phyloP scores from a whole-genome alignment of 768 basidiomycete genomes.

The Tulasnella sp. region DNA sequence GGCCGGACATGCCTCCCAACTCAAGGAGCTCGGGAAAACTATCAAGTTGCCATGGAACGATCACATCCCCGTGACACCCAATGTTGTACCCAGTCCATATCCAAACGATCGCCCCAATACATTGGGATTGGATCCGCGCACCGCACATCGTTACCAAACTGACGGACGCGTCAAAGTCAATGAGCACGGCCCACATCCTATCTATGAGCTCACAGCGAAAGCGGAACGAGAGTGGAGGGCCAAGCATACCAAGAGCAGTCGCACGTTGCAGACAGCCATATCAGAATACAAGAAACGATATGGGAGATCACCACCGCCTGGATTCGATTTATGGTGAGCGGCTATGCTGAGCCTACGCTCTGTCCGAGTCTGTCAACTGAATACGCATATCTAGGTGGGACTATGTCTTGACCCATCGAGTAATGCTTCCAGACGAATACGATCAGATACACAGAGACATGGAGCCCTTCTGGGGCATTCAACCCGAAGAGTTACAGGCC shows the following conservation, averaged over 20 bases:
- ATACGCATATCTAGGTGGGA: constrained; percentile 40
- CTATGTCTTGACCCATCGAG: constrained; percentile 35
- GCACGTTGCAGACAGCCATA: constrained; percentile 30
- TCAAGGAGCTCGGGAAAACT: too few relatives aligned
- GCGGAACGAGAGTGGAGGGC: constrained; percentile 32
- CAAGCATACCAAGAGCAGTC: constrained; percentile 29
- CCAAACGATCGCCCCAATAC: constrained; percentile 1
- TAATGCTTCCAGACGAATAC: constrained; percentile 44
- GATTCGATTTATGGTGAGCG: constrained; percentile 36
- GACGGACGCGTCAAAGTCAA: constrained; percentile 33
- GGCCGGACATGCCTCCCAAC: neutral
- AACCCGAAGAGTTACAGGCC: constrained; percentile 20
- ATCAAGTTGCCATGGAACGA: too few relatives aligned
- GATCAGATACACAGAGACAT: constrained; percentile 38
- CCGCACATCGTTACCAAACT: constrained; percentile 21
- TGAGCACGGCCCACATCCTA: constrained; percentile 33
- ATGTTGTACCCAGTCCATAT: neutral
- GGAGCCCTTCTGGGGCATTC: constrained; percentile 35
- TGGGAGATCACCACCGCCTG: constrained; percentile 30
- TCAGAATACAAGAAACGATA: constrained; percentile 32
- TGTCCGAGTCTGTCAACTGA: too few relatives aligned
- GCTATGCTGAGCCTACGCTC: too few relatives aligned
- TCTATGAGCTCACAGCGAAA: constrained; percentile 33
- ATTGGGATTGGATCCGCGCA: neutral
- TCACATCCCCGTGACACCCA: too few relatives aligned